Percentiles rank a stretch among this genome's conserved stretches.
Evolutionary conservation across 371 early-diverging fungal genomes (phyloP).

Genomic region (Circinella umbellata): DNA sequence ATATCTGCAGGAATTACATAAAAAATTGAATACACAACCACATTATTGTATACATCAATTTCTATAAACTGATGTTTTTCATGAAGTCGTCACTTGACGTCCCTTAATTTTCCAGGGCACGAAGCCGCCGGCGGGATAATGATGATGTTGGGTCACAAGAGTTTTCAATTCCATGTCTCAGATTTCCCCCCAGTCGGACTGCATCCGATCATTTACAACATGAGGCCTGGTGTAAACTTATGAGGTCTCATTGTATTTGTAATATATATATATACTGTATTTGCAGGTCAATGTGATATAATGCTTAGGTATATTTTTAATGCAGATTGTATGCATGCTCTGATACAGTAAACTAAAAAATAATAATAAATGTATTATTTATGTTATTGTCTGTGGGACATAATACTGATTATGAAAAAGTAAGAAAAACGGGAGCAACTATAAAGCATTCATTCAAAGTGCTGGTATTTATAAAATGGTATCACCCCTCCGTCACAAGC

Average conservation of each 20-base stretch:
- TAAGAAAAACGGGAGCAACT: no score
- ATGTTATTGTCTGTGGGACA: no score
- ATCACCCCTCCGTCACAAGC: no score
- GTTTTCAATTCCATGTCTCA: conserved; percentile 4
- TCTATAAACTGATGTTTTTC: not conserved
- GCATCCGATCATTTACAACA: not conserved
- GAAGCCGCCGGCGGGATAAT: not conserved
- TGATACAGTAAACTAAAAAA: no score
- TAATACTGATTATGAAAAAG: no score
- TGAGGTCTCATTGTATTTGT: no score
- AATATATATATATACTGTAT: not conserved
- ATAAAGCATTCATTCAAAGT: no score
- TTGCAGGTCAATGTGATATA: not conserved
- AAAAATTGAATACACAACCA: not conserved
- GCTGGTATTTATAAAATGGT: no score
- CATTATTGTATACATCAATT: not conserved
- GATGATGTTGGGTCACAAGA: not conserved
- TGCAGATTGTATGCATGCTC: no score
- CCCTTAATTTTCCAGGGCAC: not conserved
- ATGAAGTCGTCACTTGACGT: conserved; percentile 1
- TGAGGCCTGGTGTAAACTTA: not conserved
- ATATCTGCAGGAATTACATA: not conserved
- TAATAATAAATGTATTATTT: no score
- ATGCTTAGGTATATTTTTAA: not conserved
- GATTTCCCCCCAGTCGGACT: not conserved